Base-by-base conservation (phyloP, 768 basidiomycete genomes). In the Thelephora ganbajun region DNA sequence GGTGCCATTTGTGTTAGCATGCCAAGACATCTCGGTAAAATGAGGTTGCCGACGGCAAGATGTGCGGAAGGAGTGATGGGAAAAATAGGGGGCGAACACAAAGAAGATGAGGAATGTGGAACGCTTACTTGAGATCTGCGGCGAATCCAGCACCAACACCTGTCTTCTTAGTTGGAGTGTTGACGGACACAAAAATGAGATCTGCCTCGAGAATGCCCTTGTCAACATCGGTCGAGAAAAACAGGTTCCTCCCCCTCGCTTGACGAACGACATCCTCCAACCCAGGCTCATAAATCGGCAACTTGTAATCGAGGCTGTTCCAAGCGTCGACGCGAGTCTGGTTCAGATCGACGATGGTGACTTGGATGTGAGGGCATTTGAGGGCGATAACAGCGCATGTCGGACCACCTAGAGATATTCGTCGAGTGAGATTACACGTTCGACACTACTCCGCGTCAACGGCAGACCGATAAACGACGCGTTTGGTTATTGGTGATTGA, bases 281-380 rank as follows among this genome's bases (percentile, higher is more conserved):
- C 43, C 96, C 94, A 5, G 96, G 96, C 63, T 99, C 96, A 64
- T 96, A 99, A 63, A 99, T 99, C 45, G 96, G 96, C 16, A 99
- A 71, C 33, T 71, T 66, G 63, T 78, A 92, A 62, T 89, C 76
- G 44, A 77, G 64, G 61, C 78, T 82, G 69, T 99, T 99, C 96
- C 96, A 99, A 14, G 93, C 94, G 62, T 90, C 87, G 65, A 99
- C 79, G 51, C 96, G 84, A 50, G 82, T 72, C 62, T 92, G 73
- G 75, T 98, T 98, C 56, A 99, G 74, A 67, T 99, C 96, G 59
- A 98, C 96, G 58, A 99, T 99, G 58, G 92, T 99, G 61, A 99
- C 94, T 39, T 69, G 69, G 67, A 97, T 88, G 60, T 93, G 76
- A 44, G 92, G 89, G 63, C 91, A 94, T 65, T 89, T 92, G 55